These are phyloP conservation scores for Megacollybia marginata DNA, from an alignment of 768 basidiomycete species.

Conservation along the genomic window DNA sequence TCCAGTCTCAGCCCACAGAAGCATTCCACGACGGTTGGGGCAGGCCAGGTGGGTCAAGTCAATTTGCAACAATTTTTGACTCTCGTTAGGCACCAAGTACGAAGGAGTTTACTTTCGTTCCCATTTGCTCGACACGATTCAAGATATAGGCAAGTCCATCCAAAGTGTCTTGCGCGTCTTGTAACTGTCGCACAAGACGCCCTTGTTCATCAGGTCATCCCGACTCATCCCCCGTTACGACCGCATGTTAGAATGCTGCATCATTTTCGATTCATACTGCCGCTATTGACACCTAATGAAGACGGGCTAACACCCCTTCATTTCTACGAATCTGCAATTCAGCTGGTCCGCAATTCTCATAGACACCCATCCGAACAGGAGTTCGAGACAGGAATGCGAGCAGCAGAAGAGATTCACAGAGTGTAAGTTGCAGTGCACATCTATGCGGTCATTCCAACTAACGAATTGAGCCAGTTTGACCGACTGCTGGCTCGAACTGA, in stretches of 20 bases:
- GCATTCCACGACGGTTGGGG: conserved; percentile 73
- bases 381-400: conserved; percentile 54
- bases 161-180: conserved; percentile 3
- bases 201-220: conserved; percentile 66
- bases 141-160: conserved; percentile 49
- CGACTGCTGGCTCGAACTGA: conserved; percentile 60
- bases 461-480: conserved; percentile 35
- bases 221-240: conserved; percentile 59
- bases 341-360: conserved; percentile 56
- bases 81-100: conserved; percentile 44
- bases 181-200: conserved; percentile 36
- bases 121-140: conserved; percentile 63
- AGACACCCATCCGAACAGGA: conserved; percentile 61
- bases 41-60: conserved; percentile 41
- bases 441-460: background rate
- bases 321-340: conserved; percentile 72
- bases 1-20: conserved; percentile 64
- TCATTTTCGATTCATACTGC: conserved; percentile 72
- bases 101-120: conserved; percentile 59
- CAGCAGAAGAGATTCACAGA: conserved; percentile 52
- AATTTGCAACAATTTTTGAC: background rate
- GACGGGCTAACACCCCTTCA: conserved; percentile 63
- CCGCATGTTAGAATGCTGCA: conserved; percentile 73
- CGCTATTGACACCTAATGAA: conserved; percentile 51
- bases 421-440: conserved; percentile 35